Base-by-base conservation (phyloP, 2,329 filamentous ascomycete genomes). In the Dactylellina cionopaga region DNA sequence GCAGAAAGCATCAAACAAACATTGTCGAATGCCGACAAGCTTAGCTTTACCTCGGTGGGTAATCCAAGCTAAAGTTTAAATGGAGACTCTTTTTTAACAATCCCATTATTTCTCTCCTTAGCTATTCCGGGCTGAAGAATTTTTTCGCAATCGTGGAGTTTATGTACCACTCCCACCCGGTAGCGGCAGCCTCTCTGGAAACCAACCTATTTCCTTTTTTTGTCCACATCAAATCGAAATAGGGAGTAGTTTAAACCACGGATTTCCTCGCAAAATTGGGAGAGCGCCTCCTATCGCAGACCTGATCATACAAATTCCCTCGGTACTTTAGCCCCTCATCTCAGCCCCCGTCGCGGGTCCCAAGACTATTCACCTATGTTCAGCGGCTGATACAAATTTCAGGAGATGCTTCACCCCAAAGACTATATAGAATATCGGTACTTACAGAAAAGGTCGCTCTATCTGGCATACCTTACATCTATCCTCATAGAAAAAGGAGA, bases 391-490 rank as follows among this genome's bases (percentile, higher is more conserved):
- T 29, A n/a, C 3, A 13, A n/a, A 5, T 9, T 19, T 7, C 9
- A 71, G 65, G 17, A 39, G 1, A 33, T 55, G 0, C 27, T 71
- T 9, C 31, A 52, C 15, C 43, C 56, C 11, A 51, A 58, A 41
- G 65, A 71, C 47, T 63, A 63, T 31, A 19, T 63, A 7, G 56
- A 71, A 5, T 63, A 56, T 25, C 47, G 56, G 10, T 71, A 71
- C 41, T 35, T 58, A n/a, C 22, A 49, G 19, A 71, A 71, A 22
- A 24, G 58, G n/a, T 22, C 49, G 9, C 11, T 63, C 6, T 71
- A 71, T 35, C 25, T 71, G 13, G 49, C 65, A 10, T 71, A 71
- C 17, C 31, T 71, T 24, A 17, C 39, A 33, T 9, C 39, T 2
- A n/a, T 33, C 4, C 39, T 71, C 11, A 33, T 52, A 1, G 13